phyloP scores from a whole-genome alignment of 1,139 yeast genomes.

The Debaryomyces psychrophilus region DNA sequence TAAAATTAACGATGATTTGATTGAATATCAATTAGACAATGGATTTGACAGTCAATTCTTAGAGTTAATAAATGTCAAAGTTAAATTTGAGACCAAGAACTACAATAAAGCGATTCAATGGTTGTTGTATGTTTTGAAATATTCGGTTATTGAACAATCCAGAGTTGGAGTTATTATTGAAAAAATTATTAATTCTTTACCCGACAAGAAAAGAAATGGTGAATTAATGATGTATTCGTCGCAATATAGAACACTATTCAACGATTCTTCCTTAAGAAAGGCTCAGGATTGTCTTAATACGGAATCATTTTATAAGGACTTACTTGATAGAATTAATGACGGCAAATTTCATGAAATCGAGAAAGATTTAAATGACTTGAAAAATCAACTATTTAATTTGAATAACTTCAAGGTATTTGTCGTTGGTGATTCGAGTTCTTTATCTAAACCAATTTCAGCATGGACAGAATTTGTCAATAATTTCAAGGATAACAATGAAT shows the following conservation, averaged over 20 bases:
- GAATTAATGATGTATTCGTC: constrained; percentile 69
- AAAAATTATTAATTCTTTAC: constrained; percentile 70
- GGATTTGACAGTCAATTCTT: constrained; percentile 65
- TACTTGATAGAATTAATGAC: constrained; percentile 54
- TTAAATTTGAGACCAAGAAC: constrained; percentile 64
- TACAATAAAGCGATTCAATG: constrained; percentile 75
- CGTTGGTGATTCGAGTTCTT: constrained; percentile 62
- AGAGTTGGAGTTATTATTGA: constrained; percentile 74
- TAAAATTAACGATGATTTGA: constrained; percentile 70
- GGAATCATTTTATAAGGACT: constrained; percentile 58
- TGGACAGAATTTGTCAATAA: constrained; percentile 56
- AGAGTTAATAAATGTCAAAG: constrained; percentile 63
- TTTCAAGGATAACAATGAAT: constrained; percentile 15
- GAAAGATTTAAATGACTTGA: constrained; percentile 58
- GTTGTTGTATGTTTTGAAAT: constrained; percentile 67
- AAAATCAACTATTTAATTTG: constrained; percentile 57
- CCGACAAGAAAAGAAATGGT: constrained; percentile 83
- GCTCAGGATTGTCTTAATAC: constrained; percentile 68
- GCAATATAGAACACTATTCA: constrained; percentile 54
- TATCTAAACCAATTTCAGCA: constrained; percentile 58
- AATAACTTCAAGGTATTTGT: constrained; percentile 71
- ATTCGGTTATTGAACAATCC: constrained; percentile 69
- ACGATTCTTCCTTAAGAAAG: constrained; percentile 62
- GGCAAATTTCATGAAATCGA: constrained; percentile 53
- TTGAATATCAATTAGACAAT: constrained; percentile 57